Base-by-base conservation (phyloP, 768 basidiomycete species). In the Cystofilobasidium capitatum region DNA sequence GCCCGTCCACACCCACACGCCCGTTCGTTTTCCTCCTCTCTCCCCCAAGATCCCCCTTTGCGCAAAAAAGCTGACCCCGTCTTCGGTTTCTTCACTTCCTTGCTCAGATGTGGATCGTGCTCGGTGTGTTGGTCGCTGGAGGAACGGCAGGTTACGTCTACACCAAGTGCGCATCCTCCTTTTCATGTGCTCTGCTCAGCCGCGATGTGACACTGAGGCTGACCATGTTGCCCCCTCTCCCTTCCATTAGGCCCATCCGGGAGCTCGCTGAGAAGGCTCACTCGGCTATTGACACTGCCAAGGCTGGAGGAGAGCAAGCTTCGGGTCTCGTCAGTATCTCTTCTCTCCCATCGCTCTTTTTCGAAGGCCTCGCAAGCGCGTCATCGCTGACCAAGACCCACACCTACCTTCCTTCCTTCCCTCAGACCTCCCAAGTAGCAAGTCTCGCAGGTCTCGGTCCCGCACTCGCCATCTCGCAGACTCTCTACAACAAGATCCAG, bases 51-150 rank as follows among this genome's bases (percentile, higher is more conserved):
- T 35, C 14, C 22, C 33, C 7, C 29, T 9, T 31, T 20, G 3
- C 35, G 35, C 13, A 33, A 17, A 42, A 12, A 12, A 14, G 7
- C 17, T 35, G 13, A 1, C 14, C 9, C 29, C 22, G 12, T 20
- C 60, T 17, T 22, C 4, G 7, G 26, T 57, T 40, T 35, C 7
- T 26, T 29, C n/a, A 16, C 40, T 2, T 12, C 26, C 26, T 20
- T 36, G 5, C 44, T 42, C 69, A 70, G 33, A 71, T 74, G 72
- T 70, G 69, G 40, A 71, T 74, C 65, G 72, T 76, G 40, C 72
- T 76, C 58, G 74, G 64, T 39, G 73, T 73, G 17, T 57, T 76
- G 12, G 62, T 73, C 33, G 73, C 71, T n/a, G 69, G 74, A n/a
- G 75, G 71, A 35, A 71, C 54, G 6, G 75, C 71, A 16, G 71